phyloP scores from a whole-genome alignment of 2,329 filamentous ascomycete genomes.

The Calonectria crousiana region DNA sequence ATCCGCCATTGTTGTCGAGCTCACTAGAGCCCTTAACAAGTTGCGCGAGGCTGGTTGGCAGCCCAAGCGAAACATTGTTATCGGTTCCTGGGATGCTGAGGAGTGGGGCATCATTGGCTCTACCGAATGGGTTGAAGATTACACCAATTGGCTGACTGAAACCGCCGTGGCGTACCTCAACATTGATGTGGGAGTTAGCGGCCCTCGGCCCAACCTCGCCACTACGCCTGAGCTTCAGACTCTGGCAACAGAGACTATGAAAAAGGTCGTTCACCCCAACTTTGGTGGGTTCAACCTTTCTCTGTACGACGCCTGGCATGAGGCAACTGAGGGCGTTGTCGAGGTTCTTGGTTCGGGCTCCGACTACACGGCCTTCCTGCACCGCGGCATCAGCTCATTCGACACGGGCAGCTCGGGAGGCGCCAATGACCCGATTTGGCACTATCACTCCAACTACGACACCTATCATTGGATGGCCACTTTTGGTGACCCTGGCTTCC shows the following conservation, averaged over 20 bases:
- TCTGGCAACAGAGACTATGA: slow-evolving; percentile 72
- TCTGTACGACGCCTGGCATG: slow-evolving; percentile 56
- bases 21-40: slow-evolving; percentile 78
- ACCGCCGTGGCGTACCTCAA: slow-evolving; percentile 84
- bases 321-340: slow-evolving; percentile 52
- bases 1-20: slow-evolving; percentile 80
- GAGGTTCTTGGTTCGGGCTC: slow-evolving; percentile 73
- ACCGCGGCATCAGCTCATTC: slow-evolving; percentile 61
- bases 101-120: slow-evolving; percentile 86
- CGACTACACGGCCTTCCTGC: slow-evolving; percentile 77
- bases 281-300: slow-evolving; percentile 64
- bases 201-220: slow-evolving; percentile 67
- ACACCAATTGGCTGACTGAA: slow-evolving; percentile 79
- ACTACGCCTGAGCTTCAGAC: slow-evolving; percentile 77
- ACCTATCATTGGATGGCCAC: slow-evolving; percentile 86
- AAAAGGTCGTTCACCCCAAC: slow-evolving; percentile 68
- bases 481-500: slow-evolving; percentile 76
- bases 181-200: slow-evolving; percentile 76
- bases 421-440: slow-evolving; percentile 69
- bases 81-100: slow-evolving; percentile 79
- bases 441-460: slow-evolving; percentile 89
- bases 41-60: slow-evolving; percentile 82
- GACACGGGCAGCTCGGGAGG: slow-evolving; percentile 67
- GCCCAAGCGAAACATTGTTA: slow-evolving; percentile 78
- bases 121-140: slow-evolving; percentile 90